phyloP scores from a whole-genome alignment of 768 basidiomycete genomes.

The Cystobasidium onofrii region DNA sequence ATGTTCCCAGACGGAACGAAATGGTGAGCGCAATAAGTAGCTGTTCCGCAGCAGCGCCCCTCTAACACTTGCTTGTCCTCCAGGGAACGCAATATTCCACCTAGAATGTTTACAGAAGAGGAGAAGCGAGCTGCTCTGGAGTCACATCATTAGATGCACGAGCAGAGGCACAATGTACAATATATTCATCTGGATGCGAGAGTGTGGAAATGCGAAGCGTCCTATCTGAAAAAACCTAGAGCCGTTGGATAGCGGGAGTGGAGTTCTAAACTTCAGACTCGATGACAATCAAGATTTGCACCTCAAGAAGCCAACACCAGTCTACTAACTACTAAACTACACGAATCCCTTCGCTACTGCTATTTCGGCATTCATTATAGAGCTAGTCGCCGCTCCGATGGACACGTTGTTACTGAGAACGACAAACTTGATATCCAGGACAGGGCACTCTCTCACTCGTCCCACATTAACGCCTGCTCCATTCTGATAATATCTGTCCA shows the following conservation, averaged over 20 bases:
- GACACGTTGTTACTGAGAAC: slow-evolving; percentile 86
- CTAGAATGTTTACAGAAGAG: slow-evolving; percentile 39
- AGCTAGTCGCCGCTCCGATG: slow-evolving; percentile 92
- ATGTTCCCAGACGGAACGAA: slow-evolving; percentile 85
- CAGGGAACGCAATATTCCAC: slow-evolving; percentile 48
- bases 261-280: background rate
- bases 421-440: slow-evolving; percentile 92
- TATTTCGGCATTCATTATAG: slow-evolving; percentile 75
- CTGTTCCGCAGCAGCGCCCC: too few relatives aligned
- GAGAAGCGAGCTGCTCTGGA: slow-evolving; percentile 41
- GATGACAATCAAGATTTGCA: background rate
- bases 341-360: slow-evolving; percentile 40
- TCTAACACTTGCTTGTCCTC: too few relatives aligned
- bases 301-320: background rate
- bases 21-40: slow-evolving; percentile 75
- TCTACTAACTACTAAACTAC: background rate
- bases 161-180: background rate
- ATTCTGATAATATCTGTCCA: slow-evolving; percentile 80
- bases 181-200: background rate
- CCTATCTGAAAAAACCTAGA: too few relatives aligned
- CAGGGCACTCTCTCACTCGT: slow-evolving; percentile 76
- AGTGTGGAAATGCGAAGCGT: too few relatives aligned
- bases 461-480: slow-evolving; percentile 89
- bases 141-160: slow-evolving; percentile 34
- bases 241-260: too few relatives aligned